These are phyloP conservation scores for Rhodocollybia butyracea DNA, from an alignment of 768 basidiomycete genomes.

Conservation along the genomic window DNA sequence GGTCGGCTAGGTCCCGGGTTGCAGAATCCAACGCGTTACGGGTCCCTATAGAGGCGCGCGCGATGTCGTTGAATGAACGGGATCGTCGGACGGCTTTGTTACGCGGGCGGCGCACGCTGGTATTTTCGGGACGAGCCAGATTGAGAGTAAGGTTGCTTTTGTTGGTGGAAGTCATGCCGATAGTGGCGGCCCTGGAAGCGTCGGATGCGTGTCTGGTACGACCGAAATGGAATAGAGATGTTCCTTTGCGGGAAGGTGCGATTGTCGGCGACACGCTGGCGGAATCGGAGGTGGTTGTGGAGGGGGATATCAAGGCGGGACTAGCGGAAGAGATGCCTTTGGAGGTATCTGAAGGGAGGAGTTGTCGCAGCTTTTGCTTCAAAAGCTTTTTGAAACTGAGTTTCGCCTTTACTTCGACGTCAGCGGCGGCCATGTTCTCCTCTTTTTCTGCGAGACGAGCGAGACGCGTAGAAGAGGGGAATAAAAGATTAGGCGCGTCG, in stretches of 20 bases:
- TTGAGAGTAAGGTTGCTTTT: background rate
- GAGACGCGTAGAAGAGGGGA: background rate
- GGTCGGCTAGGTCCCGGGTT: background rate
- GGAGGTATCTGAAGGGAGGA: background rate
- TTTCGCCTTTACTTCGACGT: background rate
- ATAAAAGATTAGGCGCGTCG: background rate
- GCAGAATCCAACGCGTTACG: background rate
- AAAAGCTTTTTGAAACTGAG: background rate
- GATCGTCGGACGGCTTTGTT: background rate
- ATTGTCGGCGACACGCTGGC: background rate
- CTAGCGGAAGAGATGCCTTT: no score
- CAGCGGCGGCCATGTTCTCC: background rate
- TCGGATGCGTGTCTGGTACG: background rate
- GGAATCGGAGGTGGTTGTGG: background rate
- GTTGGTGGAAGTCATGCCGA: background rate
- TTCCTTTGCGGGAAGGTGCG: no score
- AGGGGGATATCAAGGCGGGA: background rate
- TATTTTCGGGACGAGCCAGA: background rate
- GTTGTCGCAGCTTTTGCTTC: background rate
- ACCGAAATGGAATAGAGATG: background rate
- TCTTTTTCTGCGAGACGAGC: background rate
- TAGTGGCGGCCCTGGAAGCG: background rate
- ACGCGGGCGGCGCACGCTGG: background rate
- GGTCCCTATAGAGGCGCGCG: background rate
- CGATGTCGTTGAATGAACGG: constrained; percentile 1